Conservation (phyloP, 2,329 filamentous ascomycete genomes). For the Aspergillus hortae region DNA sequence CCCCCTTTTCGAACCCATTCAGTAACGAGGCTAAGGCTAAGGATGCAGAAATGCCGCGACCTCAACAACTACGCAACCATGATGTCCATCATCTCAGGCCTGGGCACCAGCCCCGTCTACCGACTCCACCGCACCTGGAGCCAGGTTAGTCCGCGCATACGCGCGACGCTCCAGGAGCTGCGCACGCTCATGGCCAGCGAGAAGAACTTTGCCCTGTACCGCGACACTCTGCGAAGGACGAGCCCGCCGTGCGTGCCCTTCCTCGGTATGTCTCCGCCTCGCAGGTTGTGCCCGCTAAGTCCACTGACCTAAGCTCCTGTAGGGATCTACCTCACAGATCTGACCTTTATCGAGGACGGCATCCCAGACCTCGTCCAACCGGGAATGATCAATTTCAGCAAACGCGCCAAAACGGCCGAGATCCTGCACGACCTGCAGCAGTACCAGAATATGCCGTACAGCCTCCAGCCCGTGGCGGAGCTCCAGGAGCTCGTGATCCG, state of each 20-base stretch:
- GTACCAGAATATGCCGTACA: constrained; percentile 90
- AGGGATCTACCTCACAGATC: constrained; percentile 90
- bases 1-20: not conserved
- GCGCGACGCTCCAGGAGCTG: constrained; percentile 75
- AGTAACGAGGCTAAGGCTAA: not conserved
- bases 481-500: constrained; percentile 74
- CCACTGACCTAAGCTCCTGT: not conserved
- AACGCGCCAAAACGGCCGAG: constrained; percentile 17
- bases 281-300: constrained; percentile 1
- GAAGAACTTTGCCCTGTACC: constrained; percentile 66
- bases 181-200: constrained; percentile 86
- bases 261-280: constrained; percentile 61
- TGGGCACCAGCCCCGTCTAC: constrained; percentile 87
- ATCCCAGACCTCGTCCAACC: constrained; percentile 91
- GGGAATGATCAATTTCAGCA: constrained; percentile 62
- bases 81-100: constrained; percentile 89
- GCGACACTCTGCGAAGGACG: constrained; percentile 75
- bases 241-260: constrained; percentile 95
- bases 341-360: constrained; percentile 95
- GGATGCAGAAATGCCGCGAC: constrained; percentile 71
- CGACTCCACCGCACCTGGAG: constrained; percentile 89
- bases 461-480: constrained; percentile 77
- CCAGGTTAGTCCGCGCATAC: constrained; percentile 77
- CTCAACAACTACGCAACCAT: constrained; percentile 94
- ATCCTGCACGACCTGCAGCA: constrained; percentile 64